A percentile compares a stretch with the other conserved stretches of the same genome.
Conservation (phyloP, 75 land plant species). For the Sequoiadendron giganteum region DNA sequence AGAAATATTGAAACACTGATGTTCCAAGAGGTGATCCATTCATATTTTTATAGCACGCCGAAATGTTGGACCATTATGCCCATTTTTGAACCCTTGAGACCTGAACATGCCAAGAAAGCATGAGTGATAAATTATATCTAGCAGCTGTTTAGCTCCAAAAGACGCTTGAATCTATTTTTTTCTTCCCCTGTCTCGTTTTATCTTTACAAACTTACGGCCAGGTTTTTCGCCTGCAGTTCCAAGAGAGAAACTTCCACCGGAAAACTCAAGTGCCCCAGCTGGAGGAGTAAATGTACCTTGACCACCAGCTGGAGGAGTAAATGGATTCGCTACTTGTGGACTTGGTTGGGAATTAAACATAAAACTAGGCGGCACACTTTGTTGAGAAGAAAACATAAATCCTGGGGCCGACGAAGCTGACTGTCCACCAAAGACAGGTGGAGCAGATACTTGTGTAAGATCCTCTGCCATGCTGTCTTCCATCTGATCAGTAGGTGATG, state of each 20-base stretch:
- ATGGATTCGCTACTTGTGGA: neutral
- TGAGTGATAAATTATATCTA: neutral
- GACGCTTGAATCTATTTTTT: constrained; percentile 7
- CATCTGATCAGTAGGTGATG: constrained; percentile 11
- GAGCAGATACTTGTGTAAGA: neutral
- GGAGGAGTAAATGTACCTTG: too few species aligned
- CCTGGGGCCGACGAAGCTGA: neutral
- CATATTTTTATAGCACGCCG: neutral
- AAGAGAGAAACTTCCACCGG: constrained; percentile 9
- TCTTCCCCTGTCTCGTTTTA: constrained; percentile 7
- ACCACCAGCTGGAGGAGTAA: neutral
- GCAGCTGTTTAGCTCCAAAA: neutral
- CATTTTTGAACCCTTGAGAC: neutral
- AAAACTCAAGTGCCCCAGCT: constrained; percentile 14
- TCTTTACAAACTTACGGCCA: neutral
- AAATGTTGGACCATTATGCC: neutral
- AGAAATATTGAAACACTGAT: neutral
- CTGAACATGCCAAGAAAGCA: neutral
- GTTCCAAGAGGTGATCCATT: neutral
- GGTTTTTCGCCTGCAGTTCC: neutral
- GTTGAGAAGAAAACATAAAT: constrained; percentile 2
- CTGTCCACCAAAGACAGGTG: constrained; percentile 12
- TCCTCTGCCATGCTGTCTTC: constrained; percentile 14
- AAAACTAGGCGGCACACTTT: neutral
- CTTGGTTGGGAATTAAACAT: constrained; percentile 7